Percentiles rank a stretch among this genome's conserved stretches.
These are phyloP conservation scores for Rugonectria rugulosa DNA, from an alignment of 2,329 filamentous ascomycete genomes.

Conservation along the genomic window DNA sequence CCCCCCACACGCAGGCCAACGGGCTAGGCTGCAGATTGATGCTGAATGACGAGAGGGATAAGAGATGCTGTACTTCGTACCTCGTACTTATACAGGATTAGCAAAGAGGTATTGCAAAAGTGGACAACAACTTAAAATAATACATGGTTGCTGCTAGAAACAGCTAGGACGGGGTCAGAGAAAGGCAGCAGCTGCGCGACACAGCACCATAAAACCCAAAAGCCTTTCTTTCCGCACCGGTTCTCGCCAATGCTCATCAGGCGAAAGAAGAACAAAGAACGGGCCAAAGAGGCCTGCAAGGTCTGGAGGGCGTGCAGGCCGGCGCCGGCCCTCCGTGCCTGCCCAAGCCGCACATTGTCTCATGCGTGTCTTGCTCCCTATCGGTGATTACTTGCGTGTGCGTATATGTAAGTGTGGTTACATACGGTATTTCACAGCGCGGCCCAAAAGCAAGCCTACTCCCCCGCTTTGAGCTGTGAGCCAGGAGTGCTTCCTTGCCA, in stretches of 20 bases:
- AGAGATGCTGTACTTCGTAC: too few relatives aligned
- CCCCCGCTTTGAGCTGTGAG: constrained; percentile 5
- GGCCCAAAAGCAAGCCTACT: constrained; percentile 6
- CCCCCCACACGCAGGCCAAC: not conserved
- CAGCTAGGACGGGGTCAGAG: too few relatives aligned
- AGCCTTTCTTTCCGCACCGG: too few relatives aligned
- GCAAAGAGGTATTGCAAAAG: not conserved
- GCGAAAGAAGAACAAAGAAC: not conserved
- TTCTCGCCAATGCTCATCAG: not conserved
- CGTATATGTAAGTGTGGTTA: constrained; percentile 25
- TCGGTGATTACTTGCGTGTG: constrained; percentile 7
- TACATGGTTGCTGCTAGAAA: too few relatives aligned
- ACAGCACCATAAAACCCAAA: too few relatives aligned
- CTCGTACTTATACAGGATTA: not conserved
- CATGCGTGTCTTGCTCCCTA: not conserved
- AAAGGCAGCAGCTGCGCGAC: too few relatives aligned
- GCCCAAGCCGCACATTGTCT: not conserved
- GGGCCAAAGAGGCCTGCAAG: not conserved
- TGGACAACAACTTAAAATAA: not conserved
- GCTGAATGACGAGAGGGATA: not conserved
- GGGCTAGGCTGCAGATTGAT: not conserved
- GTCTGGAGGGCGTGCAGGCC: not conserved
- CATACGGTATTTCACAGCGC: constrained; percentile 8
- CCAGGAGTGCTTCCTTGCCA: constrained; percentile 2
- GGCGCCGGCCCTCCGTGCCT: not conserved